A percentile compares a stretch with the other conserved stretches of the same genome.
phyloP scores from a whole-genome alignment of 352 stramenopile species.

The Phytophthora fragariae region DNA sequence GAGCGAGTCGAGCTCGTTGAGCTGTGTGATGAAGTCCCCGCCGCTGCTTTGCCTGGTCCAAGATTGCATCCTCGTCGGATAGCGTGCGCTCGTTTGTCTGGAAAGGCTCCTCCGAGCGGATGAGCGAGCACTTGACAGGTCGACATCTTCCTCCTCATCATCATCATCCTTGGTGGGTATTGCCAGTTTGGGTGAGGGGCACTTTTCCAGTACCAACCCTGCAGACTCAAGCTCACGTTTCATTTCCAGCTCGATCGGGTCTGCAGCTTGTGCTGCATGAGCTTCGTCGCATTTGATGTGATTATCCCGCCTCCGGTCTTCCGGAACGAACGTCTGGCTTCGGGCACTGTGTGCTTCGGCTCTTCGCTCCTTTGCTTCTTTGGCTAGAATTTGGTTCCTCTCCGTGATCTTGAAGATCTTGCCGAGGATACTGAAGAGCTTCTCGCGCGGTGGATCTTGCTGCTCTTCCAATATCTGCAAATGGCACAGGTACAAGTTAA shows the following conservation, averaged over 20 bases:
- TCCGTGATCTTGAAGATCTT: constrained; percentile 83
- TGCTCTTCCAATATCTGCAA: constrained; percentile 75
- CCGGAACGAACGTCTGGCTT: neutral
- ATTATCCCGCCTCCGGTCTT: neutral
- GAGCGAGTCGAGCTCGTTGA: constrained; percentile 36
- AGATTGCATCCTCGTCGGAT: constrained; percentile 57
- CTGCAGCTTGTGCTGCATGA: neutral
- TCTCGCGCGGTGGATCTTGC: constrained; percentile 70
- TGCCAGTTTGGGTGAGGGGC: constrained; percentile 28
- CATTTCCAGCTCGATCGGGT: constrained; percentile 15
- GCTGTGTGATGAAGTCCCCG: constrained; percentile 40
- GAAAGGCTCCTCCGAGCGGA: constrained; percentile 33
- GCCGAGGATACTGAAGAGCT: constrained; percentile 74
- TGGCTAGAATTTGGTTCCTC: constrained; percentile 56
- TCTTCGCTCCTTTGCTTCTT: constrained; percentile 30
- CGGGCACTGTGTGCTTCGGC: constrained; percentile 11
- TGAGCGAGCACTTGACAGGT: constrained; percentile 3
- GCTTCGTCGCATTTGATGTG: constrained; percentile 6
- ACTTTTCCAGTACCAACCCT: constrained; percentile 20
- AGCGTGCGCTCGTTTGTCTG: constrained; percentile 33
- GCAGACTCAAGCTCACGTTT: constrained; percentile 14
- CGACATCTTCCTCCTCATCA: neutral
- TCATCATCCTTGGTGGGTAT: neutral
- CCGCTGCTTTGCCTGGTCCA: constrained; percentile 42
- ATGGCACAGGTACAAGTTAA: neutral